A percentile compares a stretch with the other conserved stretches of the same genome.
phyloP scores from a whole-genome alignment of 257 asterid genomes.

The Fraxinus anomala region DNA sequence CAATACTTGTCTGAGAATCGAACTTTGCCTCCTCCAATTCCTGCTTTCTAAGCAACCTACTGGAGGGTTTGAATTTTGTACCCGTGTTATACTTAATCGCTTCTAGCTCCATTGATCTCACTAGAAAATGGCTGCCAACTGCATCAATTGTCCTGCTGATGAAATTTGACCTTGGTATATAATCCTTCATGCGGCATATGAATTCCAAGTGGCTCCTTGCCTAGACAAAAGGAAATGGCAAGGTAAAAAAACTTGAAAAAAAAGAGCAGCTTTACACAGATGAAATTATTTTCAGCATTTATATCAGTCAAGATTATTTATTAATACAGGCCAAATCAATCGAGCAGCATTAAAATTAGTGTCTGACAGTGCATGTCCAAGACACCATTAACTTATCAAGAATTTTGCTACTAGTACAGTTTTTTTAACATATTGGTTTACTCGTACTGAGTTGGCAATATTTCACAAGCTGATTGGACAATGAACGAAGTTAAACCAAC shows the following conservation, averaged over 20 bases:
- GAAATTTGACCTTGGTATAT: constrained; percentile 54
- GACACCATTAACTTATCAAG: no score
- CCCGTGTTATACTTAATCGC: constrained; percentile 26
- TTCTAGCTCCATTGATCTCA: constrained; percentile 39
- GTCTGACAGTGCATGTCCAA: not conserved
- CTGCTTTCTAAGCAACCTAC: constrained; percentile 48
- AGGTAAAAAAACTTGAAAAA: constrained; percentile 4
- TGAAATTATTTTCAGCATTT: not conserved
- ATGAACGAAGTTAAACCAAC: no score
- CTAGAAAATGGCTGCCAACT: constrained; percentile 48
- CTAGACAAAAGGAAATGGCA: constrained; percentile 33
- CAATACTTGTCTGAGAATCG: constrained; percentile 24
- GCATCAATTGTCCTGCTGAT: constrained; percentile 54
- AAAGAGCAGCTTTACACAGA: not conserved
- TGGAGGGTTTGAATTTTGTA: constrained; percentile 51
- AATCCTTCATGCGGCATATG: constrained; percentile 82
- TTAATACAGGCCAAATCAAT: not conserved
- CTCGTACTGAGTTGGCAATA: no score
- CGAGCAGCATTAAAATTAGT: not conserved
- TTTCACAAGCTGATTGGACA: no score
- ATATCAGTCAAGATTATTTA: not conserved
- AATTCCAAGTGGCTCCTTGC: constrained; percentile 77
- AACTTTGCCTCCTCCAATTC: constrained; percentile 51
- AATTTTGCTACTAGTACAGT: no score
- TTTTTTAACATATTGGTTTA: no score